Base-by-base conservation (phyloP, 441 rosid genomes). In the Mallotus japonicus region DNA sequence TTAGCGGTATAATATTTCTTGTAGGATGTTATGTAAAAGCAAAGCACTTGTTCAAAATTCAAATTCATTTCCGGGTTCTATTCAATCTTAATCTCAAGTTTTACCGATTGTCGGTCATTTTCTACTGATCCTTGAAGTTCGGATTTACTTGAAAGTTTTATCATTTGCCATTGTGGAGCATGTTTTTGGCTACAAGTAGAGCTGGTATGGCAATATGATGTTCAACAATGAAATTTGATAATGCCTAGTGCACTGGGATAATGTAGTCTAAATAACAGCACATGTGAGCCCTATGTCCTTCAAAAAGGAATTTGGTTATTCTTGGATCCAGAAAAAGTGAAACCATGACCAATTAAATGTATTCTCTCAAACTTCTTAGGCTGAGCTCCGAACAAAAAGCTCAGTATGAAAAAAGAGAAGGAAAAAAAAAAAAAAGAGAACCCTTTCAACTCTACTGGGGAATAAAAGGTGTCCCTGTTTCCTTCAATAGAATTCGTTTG, bases 11-110 rank as follows among this genome's bases (percentile, higher is more conserved):
- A 59, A 34, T 58, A 42, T 62, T 50, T 11, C 40, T 73, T 37
- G n/a, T 75, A 78, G 81, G 72, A 74, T 64, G 55, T 80, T 76
- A 70, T 82, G 83, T 80, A 76, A 55, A 75, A 70, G 51, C 81
- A 11, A 10, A 49, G 74, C 51, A 17, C 15, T 47, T 34, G 65
- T 70, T 73, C 75, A 70, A 37, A 70, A 77, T 80, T 75, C 78
- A 75, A 67, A 65, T 77, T 73, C 74, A 66, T 63, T 77, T 76
- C 20, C 3, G 70, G 16, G 64, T 42, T 65, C 57, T 6, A 37
- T 59, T 14, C 34, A 3, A n/a, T 15, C 54, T 14, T 22, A 4
- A 19, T 28, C 62, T 67, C 15, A 19, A 54, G 9, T 37, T 19
- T 19, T 22, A 37, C 67, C 5, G 8, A 16, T 20, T 14, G 11